Evolutionary conservation across 2,329 filamentous ascomycete species (phyloP).

Genomic region (Neonectria hederae): DNA sequence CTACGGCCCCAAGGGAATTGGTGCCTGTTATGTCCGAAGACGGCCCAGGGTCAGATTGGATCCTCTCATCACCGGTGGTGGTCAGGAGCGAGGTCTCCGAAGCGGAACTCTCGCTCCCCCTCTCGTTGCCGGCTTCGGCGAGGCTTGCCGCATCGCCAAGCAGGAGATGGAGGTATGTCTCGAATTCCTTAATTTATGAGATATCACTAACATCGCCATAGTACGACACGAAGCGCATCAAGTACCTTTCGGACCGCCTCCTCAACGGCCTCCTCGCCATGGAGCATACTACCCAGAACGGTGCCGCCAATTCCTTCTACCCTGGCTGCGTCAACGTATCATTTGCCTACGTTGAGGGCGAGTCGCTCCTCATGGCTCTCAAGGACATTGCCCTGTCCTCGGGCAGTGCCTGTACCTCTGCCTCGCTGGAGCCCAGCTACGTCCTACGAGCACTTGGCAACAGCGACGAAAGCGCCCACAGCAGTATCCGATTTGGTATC

Average conservation of each 20-base stretch:
- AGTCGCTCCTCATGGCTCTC: constrained; percentile 96
- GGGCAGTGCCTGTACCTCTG: constrained; percentile 95
- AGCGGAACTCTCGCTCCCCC: constrained; percentile 94
- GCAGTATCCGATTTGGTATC: constrained; percentile 97
- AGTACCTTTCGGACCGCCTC: constrained; percentile 82
- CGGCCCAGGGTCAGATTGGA: constrained; percentile 93
- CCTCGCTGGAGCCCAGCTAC: constrained; percentile 95
- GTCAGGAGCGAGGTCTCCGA: constrained; percentile 92
- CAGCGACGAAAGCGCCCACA: constrained; percentile 97
- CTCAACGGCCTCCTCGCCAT: constrained; percentile 83
- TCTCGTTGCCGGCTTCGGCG: constrained; percentile 90
- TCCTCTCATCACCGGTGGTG: constrained; percentile 94
- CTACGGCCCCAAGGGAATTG: constrained; percentile 96
- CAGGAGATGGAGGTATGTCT: constrained; percentile 87
- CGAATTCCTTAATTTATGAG: constrained; percentile 14
- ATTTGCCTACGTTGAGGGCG: constrained; percentile 97
- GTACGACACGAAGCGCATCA: constrained; percentile 93
- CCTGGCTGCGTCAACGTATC: constrained; percentile 98
- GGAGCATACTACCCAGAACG: constrained; percentile 94
- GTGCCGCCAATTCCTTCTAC: constrained; percentile 84
- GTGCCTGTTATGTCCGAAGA: constrained; percentile 94
- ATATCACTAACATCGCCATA: constrained; percentile 51
- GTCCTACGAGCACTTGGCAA: constrained; percentile 93
- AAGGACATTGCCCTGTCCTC: constrained; percentile 98
- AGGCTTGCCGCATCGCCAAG: constrained; percentile 91